Conservation (phyloP, 345 rosid species). For the Xanthoceras sorbifolium region DNA sequence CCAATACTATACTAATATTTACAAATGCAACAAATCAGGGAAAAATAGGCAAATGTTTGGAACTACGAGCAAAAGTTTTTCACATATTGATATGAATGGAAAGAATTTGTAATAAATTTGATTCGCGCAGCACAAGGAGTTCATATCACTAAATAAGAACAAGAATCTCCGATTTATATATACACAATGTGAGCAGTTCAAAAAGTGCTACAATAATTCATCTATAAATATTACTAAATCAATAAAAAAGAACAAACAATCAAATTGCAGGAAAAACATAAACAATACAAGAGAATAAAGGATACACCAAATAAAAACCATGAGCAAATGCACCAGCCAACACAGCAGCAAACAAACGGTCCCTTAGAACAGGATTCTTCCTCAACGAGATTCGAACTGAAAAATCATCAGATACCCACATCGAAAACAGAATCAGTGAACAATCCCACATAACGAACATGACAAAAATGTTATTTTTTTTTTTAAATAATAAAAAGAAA, state of each 20-base stretch:
- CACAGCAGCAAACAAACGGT: conserved; percentile 75
- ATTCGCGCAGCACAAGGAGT: background rate
- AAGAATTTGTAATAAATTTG: background rate
- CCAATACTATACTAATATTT: background rate
- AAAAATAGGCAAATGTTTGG: background rate
- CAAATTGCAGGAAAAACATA: background rate
- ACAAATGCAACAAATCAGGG: background rate
- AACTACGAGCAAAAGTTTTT: background rate
- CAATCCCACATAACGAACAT: background rate
- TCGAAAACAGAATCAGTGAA: background rate
- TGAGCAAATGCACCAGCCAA: conserved; percentile 89
- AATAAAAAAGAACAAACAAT: background rate
- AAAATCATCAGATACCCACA: background rate
- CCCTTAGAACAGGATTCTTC: conserved; percentile 75
- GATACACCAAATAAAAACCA: conserved; percentile 96
- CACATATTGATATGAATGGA: background rate
- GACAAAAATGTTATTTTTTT: background rate
- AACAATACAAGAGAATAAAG: conserved; percentile 35
- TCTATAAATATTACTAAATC: background rate
- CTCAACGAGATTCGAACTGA: conserved; percentile 74
- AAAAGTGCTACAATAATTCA: conserved; percentile 6
- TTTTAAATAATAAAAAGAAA: background rate
- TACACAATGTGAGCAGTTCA: conserved; percentile 16
- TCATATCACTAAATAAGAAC: conserved; percentile 11
- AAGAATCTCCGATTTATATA: background rate